Conservation (phyloP, 176 grass and related monocot species). For the Secale cereale region DNA sequence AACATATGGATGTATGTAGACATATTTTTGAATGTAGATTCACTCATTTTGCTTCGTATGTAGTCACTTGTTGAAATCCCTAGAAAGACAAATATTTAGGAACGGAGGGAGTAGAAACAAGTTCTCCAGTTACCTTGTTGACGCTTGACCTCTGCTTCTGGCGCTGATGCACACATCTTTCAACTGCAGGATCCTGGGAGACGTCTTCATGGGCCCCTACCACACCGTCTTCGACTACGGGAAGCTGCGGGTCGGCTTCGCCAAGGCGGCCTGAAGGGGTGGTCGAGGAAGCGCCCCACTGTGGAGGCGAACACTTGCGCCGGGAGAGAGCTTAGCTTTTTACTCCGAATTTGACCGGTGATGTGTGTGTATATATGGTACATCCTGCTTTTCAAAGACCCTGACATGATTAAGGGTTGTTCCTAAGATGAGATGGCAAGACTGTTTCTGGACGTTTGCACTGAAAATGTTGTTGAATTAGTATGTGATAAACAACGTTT, state of each 20-base stretch:
- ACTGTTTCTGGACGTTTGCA: not conserved
- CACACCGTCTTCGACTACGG: constrained; percentile 92
- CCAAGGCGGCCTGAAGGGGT: constrained; percentile 50
- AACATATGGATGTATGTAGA: too few species aligned
- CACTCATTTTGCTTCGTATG: too few species aligned
- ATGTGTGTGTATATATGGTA: constrained; percentile 30
- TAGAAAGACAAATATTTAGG: too few species aligned
- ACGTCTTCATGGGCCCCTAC: constrained; percentile 96
- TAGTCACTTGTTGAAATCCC: too few species aligned
- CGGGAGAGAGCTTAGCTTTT: constrained; percentile 12
- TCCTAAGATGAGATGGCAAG: constrained; percentile 20
- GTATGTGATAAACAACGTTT: not conserved
- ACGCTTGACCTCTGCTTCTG: not conserved
- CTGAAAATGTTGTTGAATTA: not conserved
- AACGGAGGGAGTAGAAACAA: too few species aligned
- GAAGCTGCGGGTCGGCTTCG: constrained; percentile 71
- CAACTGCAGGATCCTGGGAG: constrained; percentile 91
- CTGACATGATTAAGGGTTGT: not conserved
- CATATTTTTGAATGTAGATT: too few species aligned
- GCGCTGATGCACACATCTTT: not conserved
- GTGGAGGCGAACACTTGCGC: constrained; percentile 16
- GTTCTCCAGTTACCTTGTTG: not conserved
- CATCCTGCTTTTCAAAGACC: constrained; percentile 26
- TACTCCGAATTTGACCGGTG: constrained; percentile 13
- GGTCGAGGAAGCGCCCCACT: not conserved